Evolutionary conservation across 306 rosid genomes (phyloP).

Genomic region (Castanea mollissima): DNA sequence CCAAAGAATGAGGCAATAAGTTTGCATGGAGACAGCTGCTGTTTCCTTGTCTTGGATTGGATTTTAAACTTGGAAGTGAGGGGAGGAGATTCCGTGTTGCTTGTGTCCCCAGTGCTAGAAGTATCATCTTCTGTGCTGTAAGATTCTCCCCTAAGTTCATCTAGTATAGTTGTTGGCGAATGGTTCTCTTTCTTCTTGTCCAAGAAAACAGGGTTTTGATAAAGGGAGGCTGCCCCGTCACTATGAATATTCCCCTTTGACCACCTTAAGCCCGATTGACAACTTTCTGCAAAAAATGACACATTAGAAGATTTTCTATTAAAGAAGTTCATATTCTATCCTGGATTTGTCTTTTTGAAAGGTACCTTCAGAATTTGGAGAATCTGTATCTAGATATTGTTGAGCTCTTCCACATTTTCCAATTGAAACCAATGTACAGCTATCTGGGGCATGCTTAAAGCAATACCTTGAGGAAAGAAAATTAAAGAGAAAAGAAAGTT

Average conservation of each 20-base stretch:
- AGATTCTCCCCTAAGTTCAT: conserved; percentile 54
- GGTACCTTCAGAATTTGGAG: conserved; percentile 53
- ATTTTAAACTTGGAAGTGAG: conserved; percentile 20
- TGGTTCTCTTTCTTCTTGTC: conserved; percentile 27
- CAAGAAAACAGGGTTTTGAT: conserved; percentile 24
- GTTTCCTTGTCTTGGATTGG: conserved; percentile 36
- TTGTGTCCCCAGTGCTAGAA: conserved; percentile 56
- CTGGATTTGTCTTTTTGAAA: neutral
- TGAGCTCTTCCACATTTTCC: conserved; percentile 38
- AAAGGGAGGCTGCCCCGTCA: conserved; percentile 33
- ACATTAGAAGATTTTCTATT: conserved; percentile 4
- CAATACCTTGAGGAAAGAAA: conserved; percentile 46
- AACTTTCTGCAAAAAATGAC: conserved; percentile 23
- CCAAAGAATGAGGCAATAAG: conserved; percentile 59
- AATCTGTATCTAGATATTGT: conserved; percentile 27
- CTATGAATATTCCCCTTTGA: conserved; percentile 17
- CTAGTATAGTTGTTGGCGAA: conserved; percentile 59
- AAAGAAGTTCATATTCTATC: neutral
- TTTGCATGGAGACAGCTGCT: conserved; percentile 52
- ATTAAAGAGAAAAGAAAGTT: neutral
- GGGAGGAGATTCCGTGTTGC: conserved; percentile 47
- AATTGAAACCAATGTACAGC: conserved; percentile 56
- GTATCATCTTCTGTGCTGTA: conserved; percentile 77
- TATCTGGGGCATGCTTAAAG: conserved; percentile 59
- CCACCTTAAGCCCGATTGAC: conserved; percentile 33